Percentiles rank a stretch among this genome's conserved stretches.
phyloP scores from a whole-genome alignment of 495 filamentous ascomycete genomes.

The Penicillium tannophilum region DNA sequence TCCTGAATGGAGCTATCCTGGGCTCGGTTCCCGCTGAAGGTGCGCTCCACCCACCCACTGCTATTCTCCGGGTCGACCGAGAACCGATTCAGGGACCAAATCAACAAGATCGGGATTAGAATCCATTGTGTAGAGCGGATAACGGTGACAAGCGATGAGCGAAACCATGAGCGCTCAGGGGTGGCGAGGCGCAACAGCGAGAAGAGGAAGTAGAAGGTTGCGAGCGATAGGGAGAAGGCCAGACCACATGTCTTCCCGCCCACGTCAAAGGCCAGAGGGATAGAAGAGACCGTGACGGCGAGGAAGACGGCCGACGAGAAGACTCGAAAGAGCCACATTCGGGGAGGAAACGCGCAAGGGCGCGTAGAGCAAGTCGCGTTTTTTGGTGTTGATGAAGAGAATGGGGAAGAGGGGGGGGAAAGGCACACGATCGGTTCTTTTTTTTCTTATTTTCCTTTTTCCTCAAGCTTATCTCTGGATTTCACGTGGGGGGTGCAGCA shows the following conservation, averaged over 20 bases:
- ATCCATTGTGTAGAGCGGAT: constrained; percentile 79
- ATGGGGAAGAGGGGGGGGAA: constrained; percentile 10
- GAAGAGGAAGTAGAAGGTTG: constrained; percentile 86
- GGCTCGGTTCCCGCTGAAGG: constrained; percentile 69
- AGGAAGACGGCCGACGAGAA: constrained; percentile 79
- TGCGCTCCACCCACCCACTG: constrained; percentile 76
- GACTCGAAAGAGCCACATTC: constrained; percentile 73
- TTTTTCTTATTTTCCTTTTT: constrained; percentile 27
- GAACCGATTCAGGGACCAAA: constrained; percentile 93
- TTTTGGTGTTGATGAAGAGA: constrained; percentile 7
- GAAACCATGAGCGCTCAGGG: constrained; percentile 75
- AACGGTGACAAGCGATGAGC: constrained; percentile 63
- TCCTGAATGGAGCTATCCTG: constrained; percentile 65
- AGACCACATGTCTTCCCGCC: constrained; percentile 92
- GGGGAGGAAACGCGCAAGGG: constrained; percentile 18
- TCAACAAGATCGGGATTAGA: constrained; percentile 78
- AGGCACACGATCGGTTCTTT: constrained; percentile 25
- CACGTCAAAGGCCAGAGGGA: constrained; percentile 96
- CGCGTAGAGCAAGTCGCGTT: constrained; percentile 14
- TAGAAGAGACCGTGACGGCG: constrained; percentile 83
- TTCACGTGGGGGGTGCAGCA: constrained; percentile 22
- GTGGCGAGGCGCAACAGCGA: constrained; percentile 78
- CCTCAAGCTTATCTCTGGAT: constrained; percentile 26
- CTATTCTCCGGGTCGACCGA: constrained; percentile 78
- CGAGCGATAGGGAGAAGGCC: constrained; percentile 84